phyloP scores from a whole-genome alignment of 163 green algal species.

The Botryococcus braunii region DNA sequence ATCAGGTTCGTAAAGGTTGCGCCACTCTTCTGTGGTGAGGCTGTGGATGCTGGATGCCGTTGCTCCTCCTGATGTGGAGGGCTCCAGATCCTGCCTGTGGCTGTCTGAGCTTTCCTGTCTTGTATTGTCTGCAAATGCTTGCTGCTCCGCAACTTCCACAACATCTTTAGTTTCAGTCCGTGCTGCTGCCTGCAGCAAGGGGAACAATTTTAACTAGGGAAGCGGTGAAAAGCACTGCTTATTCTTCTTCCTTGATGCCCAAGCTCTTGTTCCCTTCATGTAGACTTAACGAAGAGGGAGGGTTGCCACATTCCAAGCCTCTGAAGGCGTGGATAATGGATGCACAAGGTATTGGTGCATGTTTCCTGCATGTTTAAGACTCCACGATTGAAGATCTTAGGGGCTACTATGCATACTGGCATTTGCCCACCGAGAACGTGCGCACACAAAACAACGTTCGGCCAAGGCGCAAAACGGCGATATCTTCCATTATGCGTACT shows the following conservation, averaged over 20 bases:
- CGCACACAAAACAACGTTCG: neutral
- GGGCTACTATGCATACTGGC: too few species aligned
- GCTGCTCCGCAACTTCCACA: neutral
- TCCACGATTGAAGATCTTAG: neutral
- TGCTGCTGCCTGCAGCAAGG: neutral
- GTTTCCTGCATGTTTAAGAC: neutral
- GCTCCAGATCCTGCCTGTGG: neutral
- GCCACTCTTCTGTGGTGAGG: conserved; percentile 82
- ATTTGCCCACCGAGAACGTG: neutral
- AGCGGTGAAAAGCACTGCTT: neutral
- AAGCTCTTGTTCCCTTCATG: too few species aligned
- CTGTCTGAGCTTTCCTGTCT: neutral
- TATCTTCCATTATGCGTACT: neutral
- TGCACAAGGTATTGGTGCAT: too few species aligned
- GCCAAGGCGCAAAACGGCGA: neutral
- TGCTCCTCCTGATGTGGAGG: neutral
- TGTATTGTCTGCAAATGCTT: neutral
- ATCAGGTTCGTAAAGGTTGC: conserved; percentile 61
- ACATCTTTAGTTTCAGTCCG: neutral
- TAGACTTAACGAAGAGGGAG: too few species aligned
- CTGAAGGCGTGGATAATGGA: too few species aligned
- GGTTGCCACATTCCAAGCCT: too few species aligned
- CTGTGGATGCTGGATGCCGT: conserved; percentile 41
- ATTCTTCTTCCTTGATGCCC: neutral
- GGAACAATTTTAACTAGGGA: neutral